These are phyloP conservation scores for Toxicodendron radicans DNA, from an alignment of 345 rosid species.

Conservation along the genomic window DNA sequence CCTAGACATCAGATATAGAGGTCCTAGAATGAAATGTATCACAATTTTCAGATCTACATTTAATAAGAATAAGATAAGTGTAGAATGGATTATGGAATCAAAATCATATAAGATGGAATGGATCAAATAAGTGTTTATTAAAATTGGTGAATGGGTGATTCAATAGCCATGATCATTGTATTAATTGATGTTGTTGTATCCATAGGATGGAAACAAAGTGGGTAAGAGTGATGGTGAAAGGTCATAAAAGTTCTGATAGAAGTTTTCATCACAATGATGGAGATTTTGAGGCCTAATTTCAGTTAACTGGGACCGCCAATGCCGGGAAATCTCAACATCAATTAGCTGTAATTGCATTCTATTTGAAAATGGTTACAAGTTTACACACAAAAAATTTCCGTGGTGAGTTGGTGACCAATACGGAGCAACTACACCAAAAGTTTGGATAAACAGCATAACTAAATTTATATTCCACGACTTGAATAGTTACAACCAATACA, in stretches of 20 bases:
- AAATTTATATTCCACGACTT: neutral
- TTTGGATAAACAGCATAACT: neutral
- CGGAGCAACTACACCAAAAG: neutral
- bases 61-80: neutral
- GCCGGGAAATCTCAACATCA: conserved; percentile 3
- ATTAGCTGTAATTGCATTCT: neutral
- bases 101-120: too few relatives aligned
- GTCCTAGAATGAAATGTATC: neutral
- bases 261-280: neutral
- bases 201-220: neutral
- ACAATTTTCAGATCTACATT: neutral
- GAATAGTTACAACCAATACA: neutral
- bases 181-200: too few relatives aligned
- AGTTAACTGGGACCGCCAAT: neutral
- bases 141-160: too few relatives aligned
- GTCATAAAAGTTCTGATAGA: neutral
- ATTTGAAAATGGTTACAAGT: neutral
- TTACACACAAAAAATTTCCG: neutral
- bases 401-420: conserved; percentile 3
- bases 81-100: too few relatives aligned
- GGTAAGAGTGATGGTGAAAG: neutral
- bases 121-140: too few relatives aligned
- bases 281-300: neutral
- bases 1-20: too few relatives aligned
- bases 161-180: too few relatives aligned